Evolutionary conservation across 768 basidiomycete genomes (phyloP).

Genomic region (Lactarius hengduanensis): DNA sequence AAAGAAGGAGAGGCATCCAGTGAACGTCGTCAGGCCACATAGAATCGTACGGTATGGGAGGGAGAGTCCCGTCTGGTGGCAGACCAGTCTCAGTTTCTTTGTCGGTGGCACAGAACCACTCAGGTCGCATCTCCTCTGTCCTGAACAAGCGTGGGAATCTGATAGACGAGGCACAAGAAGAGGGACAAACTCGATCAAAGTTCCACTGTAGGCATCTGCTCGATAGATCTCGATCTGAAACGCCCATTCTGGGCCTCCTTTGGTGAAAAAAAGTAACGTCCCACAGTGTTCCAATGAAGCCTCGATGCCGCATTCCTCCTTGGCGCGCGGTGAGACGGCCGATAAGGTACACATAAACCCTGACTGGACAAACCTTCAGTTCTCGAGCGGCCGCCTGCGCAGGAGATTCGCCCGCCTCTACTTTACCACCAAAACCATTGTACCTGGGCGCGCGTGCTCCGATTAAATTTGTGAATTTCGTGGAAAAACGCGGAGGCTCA

Average conservation of each 20-base stretch:
- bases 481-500: slow-evolving; percentile 31
- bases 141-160: slow-evolving; percentile 38
- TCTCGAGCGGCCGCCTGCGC: slow-evolving; percentile 75
- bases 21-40: slow-evolving; percentile 64
- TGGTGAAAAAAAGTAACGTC: slow-evolving; percentile 59
- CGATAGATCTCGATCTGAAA: slow-evolving; percentile 74
- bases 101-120: slow-evolving; percentile 61
- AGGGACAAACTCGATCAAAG: slow-evolving; percentile 59
- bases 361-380: slow-evolving; percentile 45
- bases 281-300: slow-evolving; percentile 65
- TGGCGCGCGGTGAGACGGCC: neutral
- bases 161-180: slow-evolving; percentile 3
- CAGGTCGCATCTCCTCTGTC: slow-evolving; percentile 84
- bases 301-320: slow-evolving; percentile 84
- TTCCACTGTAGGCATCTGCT: slow-evolving; percentile 59
- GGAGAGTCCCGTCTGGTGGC: slow-evolving; percentile 20
- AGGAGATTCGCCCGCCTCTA: slow-evolving; percentile 69
- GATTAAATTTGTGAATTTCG: neutral
- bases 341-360: neutral
- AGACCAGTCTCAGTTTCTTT: slow-evolving; percentile 8
- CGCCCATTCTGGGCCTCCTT: slow-evolving; percentile 50
- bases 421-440: slow-evolving; percentile 90
- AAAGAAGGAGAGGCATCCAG: slow-evolving; percentile 67
- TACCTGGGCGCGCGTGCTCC: slow-evolving; percentile 47
- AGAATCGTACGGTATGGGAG: slow-evolving; percentile 56